Conservation (phyloP, 176 grass and related monocot species). For the Bonia amplexicaulis region DNA sequence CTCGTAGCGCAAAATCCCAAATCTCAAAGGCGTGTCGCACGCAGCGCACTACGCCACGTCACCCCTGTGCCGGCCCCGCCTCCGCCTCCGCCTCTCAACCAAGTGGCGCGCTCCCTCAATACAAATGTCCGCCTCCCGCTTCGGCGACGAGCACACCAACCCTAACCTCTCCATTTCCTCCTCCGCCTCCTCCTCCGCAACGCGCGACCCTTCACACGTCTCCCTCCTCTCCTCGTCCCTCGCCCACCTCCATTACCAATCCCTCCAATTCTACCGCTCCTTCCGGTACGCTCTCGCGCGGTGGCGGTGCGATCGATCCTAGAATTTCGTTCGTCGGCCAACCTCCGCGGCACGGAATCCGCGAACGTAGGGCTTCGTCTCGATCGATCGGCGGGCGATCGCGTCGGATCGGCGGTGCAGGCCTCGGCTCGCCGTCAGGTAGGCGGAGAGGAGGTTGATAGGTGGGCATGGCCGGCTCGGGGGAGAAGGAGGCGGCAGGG, state of each 20-base stretch:
- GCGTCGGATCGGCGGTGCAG: not conserved
- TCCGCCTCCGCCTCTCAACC: not conserved
- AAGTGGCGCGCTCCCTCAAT: conserved; percentile 8
- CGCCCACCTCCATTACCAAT: not conserved
- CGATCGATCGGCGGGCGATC: not conserved
- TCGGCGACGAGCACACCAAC: not conserved
- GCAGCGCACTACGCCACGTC: not conserved
- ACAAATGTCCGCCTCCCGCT: conserved; percentile 23
- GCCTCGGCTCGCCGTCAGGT: not conserved
- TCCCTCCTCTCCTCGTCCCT: not conserved
- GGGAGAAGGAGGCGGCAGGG: not conserved
- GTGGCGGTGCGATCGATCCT: not conserved
- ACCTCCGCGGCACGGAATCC: not conserved
- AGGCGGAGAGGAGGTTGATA: not conserved
- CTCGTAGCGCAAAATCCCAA: not conserved
- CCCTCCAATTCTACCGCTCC: not conserved
- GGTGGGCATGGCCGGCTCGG: conserved; percentile 8
- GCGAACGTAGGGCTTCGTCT: not conserved
- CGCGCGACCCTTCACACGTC: conserved; percentile 30
- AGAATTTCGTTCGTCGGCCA: conserved; percentile 6
- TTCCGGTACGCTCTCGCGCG: not conserved
- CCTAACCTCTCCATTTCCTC: not conserved
- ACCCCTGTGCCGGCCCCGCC: not conserved
- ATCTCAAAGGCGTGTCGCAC: not conserved
- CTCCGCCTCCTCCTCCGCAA: conserved; percentile 29